Base-by-base conservation (phyloP, 2,329 filamentous ascomycete species). In the Aspergillus thermomutatus region DNA sequence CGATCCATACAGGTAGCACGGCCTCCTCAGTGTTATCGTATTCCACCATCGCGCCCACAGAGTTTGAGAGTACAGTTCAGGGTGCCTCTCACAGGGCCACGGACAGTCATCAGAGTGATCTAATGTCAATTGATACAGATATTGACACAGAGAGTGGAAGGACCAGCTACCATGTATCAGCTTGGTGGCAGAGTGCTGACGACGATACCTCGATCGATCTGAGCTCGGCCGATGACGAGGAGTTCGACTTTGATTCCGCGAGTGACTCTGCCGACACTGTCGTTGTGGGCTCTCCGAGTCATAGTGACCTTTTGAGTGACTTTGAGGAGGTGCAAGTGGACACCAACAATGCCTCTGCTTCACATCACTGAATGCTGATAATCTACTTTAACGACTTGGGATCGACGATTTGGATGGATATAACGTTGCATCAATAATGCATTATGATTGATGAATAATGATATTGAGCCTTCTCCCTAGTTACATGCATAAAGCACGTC, bases 31-130 rank as follows among this genome's bases (percentile, higher is more conserved):
- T 58, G 50, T 53, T 57, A 19, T 69, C 67, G 1, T 60, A 69
- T 46, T 65, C 64, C 17, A 63, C 68, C 1, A 60, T 75, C 8
- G 57, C 53, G 10, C 54, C 63, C 3, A 62, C 64, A 50, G 69
- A 72, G 8, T 61, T 61, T 1, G 60, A 66, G 25, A 74, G 69
- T 43, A 76, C 74, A 3, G 59, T 72, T 8, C 69, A 71, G 1
- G 67, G 66, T 1, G 75, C 74, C 21, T 75, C 73, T 11, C 69
- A 71, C 52, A 55, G 63, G 49, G 72, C 74, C 2, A 76, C 72
- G 1, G 64, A 68, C 43, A 70, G 72, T 6, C 65, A 69, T 28
- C 41, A 31, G 4, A 66, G 67, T 10, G 68, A 73, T 23, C 27
- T 66, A 9, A 25, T 66, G 34, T 69, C 67, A 4, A n/a, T 72